Conservation (phyloP, 495 filamentous ascomycete genomes). For the Tuber indicum region DNA sequence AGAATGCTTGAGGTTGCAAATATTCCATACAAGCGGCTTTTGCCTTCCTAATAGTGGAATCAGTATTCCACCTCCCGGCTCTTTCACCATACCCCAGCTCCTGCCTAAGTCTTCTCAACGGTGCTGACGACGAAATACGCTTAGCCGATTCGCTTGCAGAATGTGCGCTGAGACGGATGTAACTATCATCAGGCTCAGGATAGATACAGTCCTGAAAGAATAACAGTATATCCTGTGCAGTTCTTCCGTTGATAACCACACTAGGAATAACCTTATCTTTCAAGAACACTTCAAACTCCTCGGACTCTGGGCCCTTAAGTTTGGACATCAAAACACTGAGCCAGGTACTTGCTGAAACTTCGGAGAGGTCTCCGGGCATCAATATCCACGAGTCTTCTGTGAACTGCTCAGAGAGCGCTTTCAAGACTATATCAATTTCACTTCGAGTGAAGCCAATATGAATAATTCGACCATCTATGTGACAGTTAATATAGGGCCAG, state of each 20-base stretch:
- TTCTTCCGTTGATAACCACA: background rate
- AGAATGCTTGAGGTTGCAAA: conserved; percentile 25
- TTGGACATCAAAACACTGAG: background rate
- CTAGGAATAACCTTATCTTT: background rate
- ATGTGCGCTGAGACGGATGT: background rate
- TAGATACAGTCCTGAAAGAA: background rate
- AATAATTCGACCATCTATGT: conserved; percentile 19
- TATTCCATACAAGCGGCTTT: background rate
- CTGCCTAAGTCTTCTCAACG: background rate
- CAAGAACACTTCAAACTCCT: background rate
- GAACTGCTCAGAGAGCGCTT: conserved; percentile 3
- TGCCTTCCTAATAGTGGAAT: background rate
- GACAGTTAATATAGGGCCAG: background rate
- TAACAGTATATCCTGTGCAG: background rate
- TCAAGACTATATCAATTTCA: conserved; percentile 12
- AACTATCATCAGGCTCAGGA: conserved; percentile 7
- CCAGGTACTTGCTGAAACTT: background rate
- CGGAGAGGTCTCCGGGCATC: conserved; percentile 10
- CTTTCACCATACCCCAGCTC: conserved; percentile 6
- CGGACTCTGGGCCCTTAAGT: background rate
- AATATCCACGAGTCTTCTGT: background rate
- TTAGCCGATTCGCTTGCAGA: conserved; percentile 16
- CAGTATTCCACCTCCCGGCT: no score
- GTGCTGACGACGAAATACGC: conserved; percentile 3
- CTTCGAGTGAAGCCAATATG: conserved; percentile 27